Evolutionary conservation across 371 early-diverging fungal species (phyloP).

Genomic region (Quaeritorhiza haematococci): DNA sequence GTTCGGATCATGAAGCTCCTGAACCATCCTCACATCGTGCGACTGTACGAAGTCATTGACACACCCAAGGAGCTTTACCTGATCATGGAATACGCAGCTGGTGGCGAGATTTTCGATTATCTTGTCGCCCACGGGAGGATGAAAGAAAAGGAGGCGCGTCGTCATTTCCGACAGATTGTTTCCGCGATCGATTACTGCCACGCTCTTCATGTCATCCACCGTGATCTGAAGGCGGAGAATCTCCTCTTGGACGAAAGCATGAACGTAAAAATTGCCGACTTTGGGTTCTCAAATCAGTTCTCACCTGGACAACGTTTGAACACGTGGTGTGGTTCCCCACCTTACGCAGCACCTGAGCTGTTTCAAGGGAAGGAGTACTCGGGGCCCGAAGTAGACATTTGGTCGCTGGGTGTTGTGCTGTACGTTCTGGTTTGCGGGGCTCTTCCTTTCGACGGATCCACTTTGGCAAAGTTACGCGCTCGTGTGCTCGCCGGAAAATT

Average conservation of each 20-base stretch:
- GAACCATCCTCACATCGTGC: slow-evolving; percentile 57
- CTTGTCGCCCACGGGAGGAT: slow-evolving; percentile 55
- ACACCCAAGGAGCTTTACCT: slow-evolving; percentile 52
- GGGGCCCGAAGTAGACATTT: slow-evolving; percentile 60
- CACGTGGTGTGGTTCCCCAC: slow-evolving; percentile 68
- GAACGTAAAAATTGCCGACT: slow-evolving; percentile 66
- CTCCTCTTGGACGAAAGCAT: slow-evolving; percentile 42
- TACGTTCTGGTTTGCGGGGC: slow-evolving; percentile 48
- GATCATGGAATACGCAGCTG: slow-evolving; percentile 50
- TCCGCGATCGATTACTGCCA: slow-evolving; percentile 63
- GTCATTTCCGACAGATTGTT: slow-evolving; percentile 60
- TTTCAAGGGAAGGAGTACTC: slow-evolving; percentile 51
- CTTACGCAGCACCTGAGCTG: slow-evolving; percentile 56
- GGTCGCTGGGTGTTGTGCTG: slow-evolving; percentile 57
- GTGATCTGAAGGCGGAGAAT: slow-evolving; percentile 59
- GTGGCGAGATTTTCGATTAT: slow-evolving; percentile 58
- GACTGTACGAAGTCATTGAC: slow-evolving; percentile 63
- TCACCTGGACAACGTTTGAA: slow-evolving; percentile 52
- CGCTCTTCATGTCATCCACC: slow-evolving; percentile 55
- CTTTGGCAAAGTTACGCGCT: slow-evolving; percentile 38
- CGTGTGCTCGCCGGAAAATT: slow-evolving; percentile 45
- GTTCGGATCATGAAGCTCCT: slow-evolving; percentile 65
- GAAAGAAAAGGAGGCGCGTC: slow-evolving; percentile 59
- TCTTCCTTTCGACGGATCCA: slow-evolving; percentile 52
- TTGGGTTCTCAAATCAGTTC: slow-evolving; percentile 67